Conservation (phyloP, 2,329 filamentous ascomycete species). For the Penicillium thymicola region DNA sequence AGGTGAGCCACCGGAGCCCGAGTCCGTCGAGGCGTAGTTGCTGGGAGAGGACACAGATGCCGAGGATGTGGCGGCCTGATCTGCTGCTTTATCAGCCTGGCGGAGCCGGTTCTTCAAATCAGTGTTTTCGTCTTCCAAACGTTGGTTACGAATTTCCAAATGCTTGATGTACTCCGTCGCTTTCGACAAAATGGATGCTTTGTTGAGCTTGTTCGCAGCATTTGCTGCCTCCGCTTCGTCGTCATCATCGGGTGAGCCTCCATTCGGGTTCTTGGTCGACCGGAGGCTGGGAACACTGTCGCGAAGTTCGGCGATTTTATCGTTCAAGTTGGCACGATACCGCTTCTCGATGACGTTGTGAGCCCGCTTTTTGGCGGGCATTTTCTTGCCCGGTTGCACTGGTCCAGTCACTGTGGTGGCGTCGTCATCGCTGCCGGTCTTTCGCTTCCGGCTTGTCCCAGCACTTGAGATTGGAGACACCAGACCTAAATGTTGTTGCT, state of each 20-base stretch:
- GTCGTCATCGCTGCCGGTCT: constrained; percentile 59
- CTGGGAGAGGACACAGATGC: constrained; percentile 42
- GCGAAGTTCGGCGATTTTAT: constrained; percentile 88
- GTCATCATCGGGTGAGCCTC: constrained; percentile 56
- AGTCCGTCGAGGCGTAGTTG: constrained; percentile 39
- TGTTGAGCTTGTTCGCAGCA: constrained; percentile 91
- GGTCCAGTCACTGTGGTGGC: constrained; percentile 30
- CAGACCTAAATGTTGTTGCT: constrained; percentile 15
- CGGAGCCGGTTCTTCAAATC: constrained; percentile 74
- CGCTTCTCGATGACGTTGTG: constrained; percentile 99
- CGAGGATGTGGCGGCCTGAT: constrained; percentile 40
- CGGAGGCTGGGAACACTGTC: constrained; percentile 89
- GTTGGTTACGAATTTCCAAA: constrained; percentile 83
- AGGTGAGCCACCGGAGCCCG: constrained; percentile 36
- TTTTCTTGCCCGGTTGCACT: constrained; percentile 45
- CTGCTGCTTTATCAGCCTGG: constrained; percentile 66
- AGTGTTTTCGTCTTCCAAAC: constrained; percentile 75
- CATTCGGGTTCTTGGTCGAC: constrained; percentile 61
- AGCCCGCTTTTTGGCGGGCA: constrained; percentile 80
- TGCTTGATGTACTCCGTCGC: constrained; percentile 95
- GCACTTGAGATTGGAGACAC: constrained; percentile 27
- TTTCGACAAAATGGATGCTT: constrained; percentile 93
- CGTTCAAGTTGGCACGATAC: constrained; percentile 93
- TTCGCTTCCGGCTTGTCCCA: constrained; percentile 59
- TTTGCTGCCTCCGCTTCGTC: constrained; percentile 79